Percentiles rank a stretch among this genome's conserved stretches.
phyloP scores from a whole-genome alignment of 2,329 filamentous ascomycete genomes.

The Colletotrichum shisoi region DNA sequence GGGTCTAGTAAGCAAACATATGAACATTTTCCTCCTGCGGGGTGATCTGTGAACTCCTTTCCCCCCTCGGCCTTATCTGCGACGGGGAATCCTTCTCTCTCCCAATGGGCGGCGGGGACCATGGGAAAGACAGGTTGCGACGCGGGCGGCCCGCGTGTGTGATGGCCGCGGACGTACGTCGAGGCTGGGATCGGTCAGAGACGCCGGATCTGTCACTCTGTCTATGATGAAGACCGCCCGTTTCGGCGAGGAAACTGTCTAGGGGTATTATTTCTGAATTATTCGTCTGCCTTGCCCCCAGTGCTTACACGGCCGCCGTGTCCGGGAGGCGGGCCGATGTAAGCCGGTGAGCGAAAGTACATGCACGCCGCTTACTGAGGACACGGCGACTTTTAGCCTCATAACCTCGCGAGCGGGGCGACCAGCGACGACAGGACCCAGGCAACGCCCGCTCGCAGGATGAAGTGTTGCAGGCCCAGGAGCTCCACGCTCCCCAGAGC shows the following conservation, averaged over 20 bases:
- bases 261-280: not conserved
- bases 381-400: not conserved
- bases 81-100: conserved; percentile 10
- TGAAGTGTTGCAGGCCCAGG: conserved; percentile 47
- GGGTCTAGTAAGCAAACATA: not conserved
- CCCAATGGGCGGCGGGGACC: conserved; percentile 19
- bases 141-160: conserved; percentile 16
- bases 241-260: not conserved
- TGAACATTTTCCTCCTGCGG: not conserved
- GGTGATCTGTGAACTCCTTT: conserved; percentile 10
- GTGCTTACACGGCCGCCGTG: not conserved
- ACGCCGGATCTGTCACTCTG: conserved; percentile 1
- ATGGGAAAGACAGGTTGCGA: conserved; percentile 3
- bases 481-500: conserved; percentile 50
- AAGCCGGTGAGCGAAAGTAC: not conserved
- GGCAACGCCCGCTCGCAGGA: conserved; percentile 47
- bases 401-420: conserved; percentile 20
- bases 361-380: conserved; percentile 26
- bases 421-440: conserved; percentile 45
- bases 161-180: conserved; percentile 21
- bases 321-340: not conserved
- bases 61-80: conserved; percentile 9
- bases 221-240: not conserved
- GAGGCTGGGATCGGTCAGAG: conserved; percentile 19
- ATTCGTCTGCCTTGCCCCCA: not conserved